Evolutionary conservation across 2,329 filamentous ascomycete species (phyloP).

Genomic region (Nothophaeocryptopus gaeumannii): DNA sequence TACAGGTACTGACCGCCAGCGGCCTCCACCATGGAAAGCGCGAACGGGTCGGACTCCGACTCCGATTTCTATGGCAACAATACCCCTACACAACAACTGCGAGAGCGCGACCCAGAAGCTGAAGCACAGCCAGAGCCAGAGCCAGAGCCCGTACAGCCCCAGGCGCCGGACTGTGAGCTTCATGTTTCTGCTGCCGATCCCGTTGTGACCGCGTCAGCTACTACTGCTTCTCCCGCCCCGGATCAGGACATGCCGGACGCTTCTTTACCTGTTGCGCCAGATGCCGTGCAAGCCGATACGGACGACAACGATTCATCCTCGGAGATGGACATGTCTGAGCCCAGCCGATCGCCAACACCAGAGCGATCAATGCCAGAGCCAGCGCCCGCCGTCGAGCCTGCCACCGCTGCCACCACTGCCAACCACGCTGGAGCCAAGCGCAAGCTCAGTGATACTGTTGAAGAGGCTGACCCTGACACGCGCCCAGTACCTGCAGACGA

Average conservation of each 20-base stretch:
- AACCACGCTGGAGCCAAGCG: slow-evolving; percentile 29
- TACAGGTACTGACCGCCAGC: slow-evolving; percentile 4
- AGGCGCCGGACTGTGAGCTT: background rate
- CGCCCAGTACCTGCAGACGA: slow-evolving; percentile 12
- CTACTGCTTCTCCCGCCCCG: background rate
- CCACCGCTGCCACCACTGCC: background rate
- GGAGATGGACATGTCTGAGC: slow-evolving; percentile 32
- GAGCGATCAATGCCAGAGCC: slow-evolving; percentile 8
- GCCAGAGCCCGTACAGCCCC: background rate
- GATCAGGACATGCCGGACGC: background rate
- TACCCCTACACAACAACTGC: background rate
- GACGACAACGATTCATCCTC: slow-evolving; percentile 24
- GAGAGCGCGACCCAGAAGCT: too few species aligned
- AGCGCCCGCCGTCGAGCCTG: background rate
- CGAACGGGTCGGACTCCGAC: slow-evolving; percentile 13
- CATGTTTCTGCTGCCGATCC: slow-evolving; percentile 4
- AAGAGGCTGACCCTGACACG: slow-evolving; percentile 9
- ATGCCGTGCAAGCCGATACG: background rate
- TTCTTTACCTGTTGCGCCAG: background rate
- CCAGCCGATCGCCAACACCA: slow-evolving; percentile 23
- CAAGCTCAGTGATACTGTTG: slow-evolving; percentile 25
- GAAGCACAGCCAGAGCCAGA: too few species aligned
- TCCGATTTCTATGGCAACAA: slow-evolving; percentile 18
- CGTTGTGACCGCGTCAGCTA: background rate
- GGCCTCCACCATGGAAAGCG: slow-evolving; percentile 10